Conservation (phyloP, 257 asterid genomes). For the Handroanthus guayacan region DNA sequence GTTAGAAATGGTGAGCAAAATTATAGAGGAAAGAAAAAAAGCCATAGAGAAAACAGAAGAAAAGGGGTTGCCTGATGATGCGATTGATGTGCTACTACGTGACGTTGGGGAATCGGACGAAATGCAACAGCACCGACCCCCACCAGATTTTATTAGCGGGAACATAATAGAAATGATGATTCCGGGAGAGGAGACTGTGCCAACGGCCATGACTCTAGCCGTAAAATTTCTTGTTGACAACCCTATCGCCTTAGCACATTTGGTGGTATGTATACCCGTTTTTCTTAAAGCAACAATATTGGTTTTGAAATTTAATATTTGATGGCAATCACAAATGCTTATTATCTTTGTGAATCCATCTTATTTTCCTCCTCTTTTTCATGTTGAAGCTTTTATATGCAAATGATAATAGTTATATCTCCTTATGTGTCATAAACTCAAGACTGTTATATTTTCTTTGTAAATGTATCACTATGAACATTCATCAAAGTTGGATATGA, state of each 20-base stretch:
- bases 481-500: not conserved
- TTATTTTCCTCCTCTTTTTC: not conserved
- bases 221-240: conserved; percentile 77
- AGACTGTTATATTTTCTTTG: not conserved
- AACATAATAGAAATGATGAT: conserved; percentile 95
- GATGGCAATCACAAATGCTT: not conserved
- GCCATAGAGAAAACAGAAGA: conserved; percentile 42
- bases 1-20: conserved; percentile 59
- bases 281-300: not conserved
- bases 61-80: conserved; percentile 50
- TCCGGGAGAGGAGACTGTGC: conserved; percentile 95
- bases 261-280: conserved; percentile 60
- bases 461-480: not conserved
- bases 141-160: conserved; percentile 65
- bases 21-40: conserved; percentile 58
- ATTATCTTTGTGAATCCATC: not conserved
- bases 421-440: not conserved
- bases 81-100: conserved; percentile 70
- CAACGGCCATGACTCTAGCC: conserved; percentile 83
- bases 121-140: conserved; percentile 47
- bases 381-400: no score
- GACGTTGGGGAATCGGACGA: conserved; percentile 58
- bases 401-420: no score
- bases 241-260: conserved; percentile 62
- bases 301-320: not conserved